Evolutionary conservation across 106 monocot genomes (phyloP).

Genomic region (Gastrodia elata): DNA sequence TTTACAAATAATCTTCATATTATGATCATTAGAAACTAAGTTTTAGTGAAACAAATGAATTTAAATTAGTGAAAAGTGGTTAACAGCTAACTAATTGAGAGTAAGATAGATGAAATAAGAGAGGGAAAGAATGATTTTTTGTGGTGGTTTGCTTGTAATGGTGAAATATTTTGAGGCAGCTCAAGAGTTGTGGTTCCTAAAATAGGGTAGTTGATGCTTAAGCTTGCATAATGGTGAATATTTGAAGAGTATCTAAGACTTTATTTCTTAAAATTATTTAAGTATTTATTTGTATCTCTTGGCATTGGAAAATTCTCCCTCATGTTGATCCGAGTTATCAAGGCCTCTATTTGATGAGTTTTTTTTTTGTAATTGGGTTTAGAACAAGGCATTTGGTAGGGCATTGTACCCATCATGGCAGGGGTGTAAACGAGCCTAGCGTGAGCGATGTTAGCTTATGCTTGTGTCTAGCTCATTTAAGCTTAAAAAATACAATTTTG

Average conservation of each 20-base stretch:
- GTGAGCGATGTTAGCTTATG: too few species aligned
- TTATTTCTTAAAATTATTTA: neutral
- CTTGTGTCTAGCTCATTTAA: too few species aligned
- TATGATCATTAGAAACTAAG: neutral
- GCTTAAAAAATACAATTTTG: too few species aligned
- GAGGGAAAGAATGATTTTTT: neutral
- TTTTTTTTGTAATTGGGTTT: too few species aligned
- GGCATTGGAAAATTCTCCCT: too few species aligned
- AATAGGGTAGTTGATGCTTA: too few species aligned
- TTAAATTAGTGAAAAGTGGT: neutral
- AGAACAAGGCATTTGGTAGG: too few species aligned
- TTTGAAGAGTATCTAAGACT: neutral
- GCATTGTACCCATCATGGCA: too few species aligned
- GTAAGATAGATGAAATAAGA: neutral
- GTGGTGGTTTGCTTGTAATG: neutral
- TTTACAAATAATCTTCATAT: neutral
- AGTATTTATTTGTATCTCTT: neutral
- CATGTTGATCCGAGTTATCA: too few species aligned
- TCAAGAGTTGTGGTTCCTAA: neutral
- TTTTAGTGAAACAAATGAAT: neutral
- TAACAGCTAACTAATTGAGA: neutral
- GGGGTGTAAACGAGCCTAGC: too few species aligned
- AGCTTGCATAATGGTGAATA: neutral
- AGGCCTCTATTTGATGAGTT: too few species aligned
- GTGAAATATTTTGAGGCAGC: neutral